Evolutionary conservation across 176 grass and related monocot genomes (phyloP).

Genomic region (Poa pratensis): DNA sequence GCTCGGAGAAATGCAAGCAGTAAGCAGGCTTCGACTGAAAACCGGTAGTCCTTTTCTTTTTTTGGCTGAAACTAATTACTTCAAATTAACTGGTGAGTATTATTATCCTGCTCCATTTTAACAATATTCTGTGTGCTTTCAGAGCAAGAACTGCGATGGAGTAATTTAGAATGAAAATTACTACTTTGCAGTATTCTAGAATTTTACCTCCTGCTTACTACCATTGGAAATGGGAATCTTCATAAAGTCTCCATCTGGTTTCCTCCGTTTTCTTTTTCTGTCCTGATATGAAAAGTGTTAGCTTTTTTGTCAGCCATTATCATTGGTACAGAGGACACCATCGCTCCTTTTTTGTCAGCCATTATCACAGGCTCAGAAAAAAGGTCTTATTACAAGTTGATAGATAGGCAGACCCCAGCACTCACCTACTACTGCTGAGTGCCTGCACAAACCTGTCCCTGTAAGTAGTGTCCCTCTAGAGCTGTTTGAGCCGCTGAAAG

Average conservation of each 20-base stretch:
- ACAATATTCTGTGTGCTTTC: slow-evolving; percentile 1
- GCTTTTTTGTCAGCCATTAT: slow-evolving; percentile 64
- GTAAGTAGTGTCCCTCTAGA: slow-evolving; percentile 37
- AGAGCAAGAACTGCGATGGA: not conserved
- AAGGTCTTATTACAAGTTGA: slow-evolving; percentile 48
- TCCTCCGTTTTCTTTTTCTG: slow-evolving; percentile 40
- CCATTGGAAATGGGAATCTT: slow-evolving; percentile 45
- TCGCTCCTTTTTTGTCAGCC: slow-evolving; percentile 55
- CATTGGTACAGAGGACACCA: slow-evolving; percentile 59
- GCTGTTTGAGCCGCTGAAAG: slow-evolving; percentile 43
- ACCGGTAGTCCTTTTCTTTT: not conserved
- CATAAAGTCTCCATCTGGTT: slow-evolving; percentile 48
- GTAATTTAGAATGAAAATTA: slow-evolving; percentile 25
- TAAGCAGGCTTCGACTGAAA: not conserved
- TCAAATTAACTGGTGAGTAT: not conserved
- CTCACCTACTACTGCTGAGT: slow-evolving; percentile 34
- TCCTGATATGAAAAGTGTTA: slow-evolving; percentile 48
- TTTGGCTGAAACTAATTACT: slow-evolving; percentile 25
- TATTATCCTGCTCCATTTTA: not conserved
- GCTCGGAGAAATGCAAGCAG: slow-evolving; percentile 10
- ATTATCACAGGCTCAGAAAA: slow-evolving; percentile 45
- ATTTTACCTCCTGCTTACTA: slow-evolving; percentile 24
- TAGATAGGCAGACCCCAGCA: slow-evolving; percentile 28
- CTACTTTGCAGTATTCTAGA: not conserved
- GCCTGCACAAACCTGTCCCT: slow-evolving; percentile 34